These are phyloP conservation scores for Colletotrichum endophyticum DNA, from an alignment of 2,329 filamentous ascomycete genomes.

Conservation along the genomic window DNA sequence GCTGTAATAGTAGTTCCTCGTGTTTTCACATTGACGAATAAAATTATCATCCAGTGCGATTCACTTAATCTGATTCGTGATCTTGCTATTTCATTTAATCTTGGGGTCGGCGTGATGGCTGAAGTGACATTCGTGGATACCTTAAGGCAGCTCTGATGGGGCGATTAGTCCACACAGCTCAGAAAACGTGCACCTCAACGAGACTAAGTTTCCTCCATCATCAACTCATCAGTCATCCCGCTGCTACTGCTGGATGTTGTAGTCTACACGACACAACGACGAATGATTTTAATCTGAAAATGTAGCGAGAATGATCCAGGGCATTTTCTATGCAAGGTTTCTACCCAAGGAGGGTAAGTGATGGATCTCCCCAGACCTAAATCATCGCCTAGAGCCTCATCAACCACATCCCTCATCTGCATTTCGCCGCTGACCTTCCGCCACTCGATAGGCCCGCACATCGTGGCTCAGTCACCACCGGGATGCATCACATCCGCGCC, in stretches of 20 bases:
- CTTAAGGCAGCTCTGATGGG: conserved; percentile 1
- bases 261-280: neutral
- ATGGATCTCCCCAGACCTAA: neutral
- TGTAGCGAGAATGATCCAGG: conserved; percentile 62
- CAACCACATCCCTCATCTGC: neutral
- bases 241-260: neutral
- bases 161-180: neutral
- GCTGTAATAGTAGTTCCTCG: neutral
- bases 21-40: neutral
- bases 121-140: neutral
- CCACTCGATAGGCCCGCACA: conserved; percentile 56
- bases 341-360: conserved; percentile 65
- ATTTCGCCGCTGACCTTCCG: conserved; percentile 17
- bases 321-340: conserved; percentile 74
- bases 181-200: neutral
- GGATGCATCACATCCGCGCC: conserved; percentile 61
- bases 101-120: neutral
- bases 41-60: no score
- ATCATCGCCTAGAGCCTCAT: neutral
- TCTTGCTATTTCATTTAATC: neutral
- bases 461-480: conserved; percentile 66
- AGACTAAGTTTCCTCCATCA: neutral
- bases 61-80: neutral
- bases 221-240: neutral
- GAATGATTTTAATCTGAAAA: neutral